Evolutionary conservation across 352 stramenopile genomes (phyloP), one percentile per base, ranked within the genome.

Genomic region (Proteromonas lacertae): DNA sequence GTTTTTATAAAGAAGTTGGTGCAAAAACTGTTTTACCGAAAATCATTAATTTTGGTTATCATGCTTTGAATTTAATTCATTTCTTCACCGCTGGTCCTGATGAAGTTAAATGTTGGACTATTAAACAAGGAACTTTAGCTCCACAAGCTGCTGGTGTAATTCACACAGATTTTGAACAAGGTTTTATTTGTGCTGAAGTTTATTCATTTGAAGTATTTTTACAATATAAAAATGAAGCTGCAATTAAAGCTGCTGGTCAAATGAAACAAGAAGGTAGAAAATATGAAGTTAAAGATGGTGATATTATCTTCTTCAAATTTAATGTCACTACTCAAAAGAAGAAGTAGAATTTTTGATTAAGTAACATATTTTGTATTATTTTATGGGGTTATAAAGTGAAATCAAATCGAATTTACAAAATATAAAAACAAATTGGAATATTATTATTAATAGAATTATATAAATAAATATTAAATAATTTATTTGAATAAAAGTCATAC

Each of bases 1-100:
- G 52, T 10, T 70, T 60, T 42, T 42, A 70, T 32, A 32, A 58
- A 14, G 29, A 74, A 44, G 60, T 50, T 34, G 51, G 57, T 31
- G 38, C 64, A 50, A 80, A 82, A 56, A 72, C 61, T 34, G 65
- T 83, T 33, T 47, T 99, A 35, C 87, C 87, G 41, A 76, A 80
- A 35, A 78, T 99, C 43, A 82, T 99, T 32, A 87, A 90, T 45
- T 70, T 72, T 47, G 87, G 86, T 31, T 92, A 94, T 62, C 62
- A 91, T 44, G 70, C 78, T 19, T 71, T 99, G 10, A 80, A 89
- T 25, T 59, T 99, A 31, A 84, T 96, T 50, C 78, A 93, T 49
- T 99, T 92, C 60, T 96, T 96, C 63, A 99, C 89, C 18, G 70
- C 74, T 20, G 89, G 89, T 34, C 75, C 81, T 44, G 87, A 95